These are phyloP conservation scores for Exserohilum turcica DNA, from an alignment of 2,329 filamentous ascomycete species.

Conservation along the genomic window DNA sequence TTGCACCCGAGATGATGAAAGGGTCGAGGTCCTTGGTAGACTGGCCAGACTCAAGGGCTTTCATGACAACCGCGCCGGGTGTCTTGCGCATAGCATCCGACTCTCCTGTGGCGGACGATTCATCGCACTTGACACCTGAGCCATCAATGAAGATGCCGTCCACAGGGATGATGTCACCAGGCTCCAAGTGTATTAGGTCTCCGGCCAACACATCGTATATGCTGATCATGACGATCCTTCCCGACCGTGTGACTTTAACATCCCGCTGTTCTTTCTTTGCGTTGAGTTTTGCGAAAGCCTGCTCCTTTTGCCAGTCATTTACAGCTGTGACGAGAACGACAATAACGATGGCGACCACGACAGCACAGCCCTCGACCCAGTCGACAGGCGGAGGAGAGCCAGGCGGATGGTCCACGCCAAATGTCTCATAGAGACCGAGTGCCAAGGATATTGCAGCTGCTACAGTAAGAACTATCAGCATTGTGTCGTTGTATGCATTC, in stretches of 20 bases:
- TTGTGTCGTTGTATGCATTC: constrained; percentile 75
- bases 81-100: constrained; percentile 73
- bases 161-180: constrained; percentile 71
- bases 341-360: constrained; percentile 46
- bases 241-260: constrained; percentile 62
- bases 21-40: constrained; percentile 63
- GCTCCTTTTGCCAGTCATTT: constrained; percentile 48
- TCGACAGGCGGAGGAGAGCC: constrained; percentile 51
- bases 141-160: constrained; percentile 72
- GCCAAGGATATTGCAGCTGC: constrained; percentile 72
- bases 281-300: constrained; percentile 43
- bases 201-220: constrained; percentile 67
- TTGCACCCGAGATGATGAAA: constrained; percentile 65
- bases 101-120: constrained; percentile 74
- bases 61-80: constrained; percentile 63
- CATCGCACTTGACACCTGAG: constrained; percentile 70
- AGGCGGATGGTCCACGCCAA: constrained; percentile 53
- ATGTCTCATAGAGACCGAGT: constrained; percentile 71
- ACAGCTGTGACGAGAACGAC: constrained; percentile 46
- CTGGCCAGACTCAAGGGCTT: constrained; percentile 57
- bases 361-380: constrained; percentile 47
- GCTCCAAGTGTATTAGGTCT: constrained; percentile 70
- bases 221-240: constrained; percentile 65
- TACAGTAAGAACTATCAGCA: constrained; percentile 70
- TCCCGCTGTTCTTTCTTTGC: constrained; percentile 45